Percentiles rank a stretch among this genome's conserved stretches.
These are phyloP conservation scores for Rubia tinctorum DNA, from an alignment of 305 asterid genomes.

Conservation along the genomic window DNA sequence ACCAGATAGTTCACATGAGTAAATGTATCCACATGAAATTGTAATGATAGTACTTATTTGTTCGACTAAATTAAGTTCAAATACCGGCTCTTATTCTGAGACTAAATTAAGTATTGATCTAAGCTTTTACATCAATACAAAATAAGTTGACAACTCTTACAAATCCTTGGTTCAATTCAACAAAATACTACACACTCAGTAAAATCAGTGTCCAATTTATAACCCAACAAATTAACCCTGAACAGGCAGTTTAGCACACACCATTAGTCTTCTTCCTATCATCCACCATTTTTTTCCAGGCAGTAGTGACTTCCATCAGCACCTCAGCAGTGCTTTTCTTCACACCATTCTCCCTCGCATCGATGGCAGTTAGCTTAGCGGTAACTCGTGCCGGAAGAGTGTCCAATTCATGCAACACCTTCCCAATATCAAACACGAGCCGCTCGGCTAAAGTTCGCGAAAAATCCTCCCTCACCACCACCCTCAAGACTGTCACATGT, in stretches of 20 bases:
- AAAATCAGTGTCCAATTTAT: too few relatives aligned
- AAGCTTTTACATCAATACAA: too few relatives aligned
- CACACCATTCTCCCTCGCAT: conserved; percentile 16
- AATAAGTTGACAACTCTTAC: too few relatives aligned
- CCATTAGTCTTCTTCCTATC: conserved; percentile 63
- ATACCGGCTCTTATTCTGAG: too few relatives aligned
- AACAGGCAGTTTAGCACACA: conserved; percentile 34
- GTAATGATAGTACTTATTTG: too few relatives aligned
- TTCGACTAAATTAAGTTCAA: too few relatives aligned
- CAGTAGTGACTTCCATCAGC: conserved; percentile 56
- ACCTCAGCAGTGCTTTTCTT: conserved; percentile 52
- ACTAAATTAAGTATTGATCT: too few relatives aligned
- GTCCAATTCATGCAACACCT: conserved; percentile 58
- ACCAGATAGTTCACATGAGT: too few relatives aligned
- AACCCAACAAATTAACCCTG: too few relatives aligned
- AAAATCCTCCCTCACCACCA: conserved; percentile 64
- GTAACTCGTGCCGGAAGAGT: conserved; percentile 46
- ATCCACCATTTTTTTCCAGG: conserved; percentile 75
- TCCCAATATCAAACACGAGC: conserved; percentile 46
- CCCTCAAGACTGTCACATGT: conserved; percentile 61
- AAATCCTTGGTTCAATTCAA: too few relatives aligned
- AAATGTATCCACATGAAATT: too few relatives aligned
- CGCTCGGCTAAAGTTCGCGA: conserved; percentile 66
- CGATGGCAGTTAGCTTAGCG: conserved; percentile 25
- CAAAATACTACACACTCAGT: too few relatives aligned